phyloP scores from a whole-genome alignment of 768 basidiomycete species.

The Hysterangium stoloniferum region DNA sequence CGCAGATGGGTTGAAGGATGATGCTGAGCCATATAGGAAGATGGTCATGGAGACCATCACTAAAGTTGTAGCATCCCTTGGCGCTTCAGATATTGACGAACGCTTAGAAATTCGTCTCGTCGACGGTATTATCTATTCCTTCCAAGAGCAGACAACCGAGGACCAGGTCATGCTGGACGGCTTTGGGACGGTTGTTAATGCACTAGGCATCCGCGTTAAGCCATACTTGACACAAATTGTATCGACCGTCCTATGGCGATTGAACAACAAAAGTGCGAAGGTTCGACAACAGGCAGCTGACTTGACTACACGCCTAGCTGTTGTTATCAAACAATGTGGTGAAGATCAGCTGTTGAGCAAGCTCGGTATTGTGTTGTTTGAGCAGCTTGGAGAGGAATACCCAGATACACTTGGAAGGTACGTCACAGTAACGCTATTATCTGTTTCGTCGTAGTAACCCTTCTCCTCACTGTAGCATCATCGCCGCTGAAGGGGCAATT shows the following conservation, averaged over 20 bases:
- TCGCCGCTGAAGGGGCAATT: slow-evolving; percentile 96
- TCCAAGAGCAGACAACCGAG: slow-evolving; percentile 99
- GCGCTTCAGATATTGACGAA: slow-evolving; percentile 97
- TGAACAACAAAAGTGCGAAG: slow-evolving; percentile 99
- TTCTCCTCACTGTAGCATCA: slow-evolving; percentile 60
- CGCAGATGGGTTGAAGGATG: slow-evolving; percentile 86
- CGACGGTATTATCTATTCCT: slow-evolving; percentile 98
- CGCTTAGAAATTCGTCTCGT: slow-evolving; percentile 89
- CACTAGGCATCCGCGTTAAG: slow-evolving; percentile 91
- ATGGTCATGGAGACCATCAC: slow-evolving; percentile 99
- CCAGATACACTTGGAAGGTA: slow-evolving; percentile 88
- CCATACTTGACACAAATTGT: slow-evolving; percentile 98
- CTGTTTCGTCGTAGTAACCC: not conserved
- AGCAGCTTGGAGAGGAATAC: slow-evolving; percentile 98
- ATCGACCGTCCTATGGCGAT: slow-evolving; percentile 96
- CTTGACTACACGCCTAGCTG: slow-evolving; percentile 87
- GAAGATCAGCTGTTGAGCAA: slow-evolving; percentile 95
- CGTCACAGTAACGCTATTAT: slow-evolving; percentile 12
- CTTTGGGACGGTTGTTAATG: slow-evolving; percentile 95
- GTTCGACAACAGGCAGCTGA: slow-evolving; percentile 99
- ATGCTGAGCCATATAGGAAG: slow-evolving; percentile 88
- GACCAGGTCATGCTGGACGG: slow-evolving; percentile 99
- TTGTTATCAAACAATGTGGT: slow-evolving; percentile 98
- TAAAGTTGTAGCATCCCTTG: slow-evolving; percentile 86
- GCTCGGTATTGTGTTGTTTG: slow-evolving; percentile 93